phyloP scores from a whole-genome alignment of 2,329 filamentous ascomycete species.

The Colletotrichum truncatum region DNA sequence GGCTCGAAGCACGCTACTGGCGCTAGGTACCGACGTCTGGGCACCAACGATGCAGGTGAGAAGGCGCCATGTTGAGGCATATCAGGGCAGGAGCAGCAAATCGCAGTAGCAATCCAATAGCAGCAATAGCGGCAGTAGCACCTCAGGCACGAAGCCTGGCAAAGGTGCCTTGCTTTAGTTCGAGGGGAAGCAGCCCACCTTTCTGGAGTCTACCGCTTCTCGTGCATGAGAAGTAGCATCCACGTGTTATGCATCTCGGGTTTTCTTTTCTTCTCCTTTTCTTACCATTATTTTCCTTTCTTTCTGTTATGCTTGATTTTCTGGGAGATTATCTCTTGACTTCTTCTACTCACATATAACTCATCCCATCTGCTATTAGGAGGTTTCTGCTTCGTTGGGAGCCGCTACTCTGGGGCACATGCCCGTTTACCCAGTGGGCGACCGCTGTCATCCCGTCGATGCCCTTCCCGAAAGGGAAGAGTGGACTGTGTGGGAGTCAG shows the following conservation, averaged over 20 bases:
- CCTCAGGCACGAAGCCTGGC: neutral
- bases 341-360: no score
- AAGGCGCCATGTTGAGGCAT: neutral
- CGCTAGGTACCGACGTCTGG: neutral
- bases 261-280: no score
- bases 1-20: neutral
- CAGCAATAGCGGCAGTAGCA: neutral
- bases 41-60: conserved; percentile 3
- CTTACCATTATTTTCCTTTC: no score
- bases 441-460: conserved; percentile 23
- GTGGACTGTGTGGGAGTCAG: conserved; percentile 19
- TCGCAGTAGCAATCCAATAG: neutral
- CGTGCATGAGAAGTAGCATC: neutral
- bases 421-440: neutral
- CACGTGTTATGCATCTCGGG: no score
- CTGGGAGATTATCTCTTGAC: no score
- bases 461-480: conserved; percentile 15
- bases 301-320: no score
- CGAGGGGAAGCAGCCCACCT: neutral
- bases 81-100: neutral
- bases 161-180: conserved; percentile 20
- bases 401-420: neutral
- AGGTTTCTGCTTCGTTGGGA: neutral
- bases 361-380: no score
- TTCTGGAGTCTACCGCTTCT: neutral